A percentile compares a stretch with the other conserved stretches of the same genome.
Evolutionary conservation across 306 rosid species (phyloP).

Genomic region (Ormosia semicastrata): DNA sequence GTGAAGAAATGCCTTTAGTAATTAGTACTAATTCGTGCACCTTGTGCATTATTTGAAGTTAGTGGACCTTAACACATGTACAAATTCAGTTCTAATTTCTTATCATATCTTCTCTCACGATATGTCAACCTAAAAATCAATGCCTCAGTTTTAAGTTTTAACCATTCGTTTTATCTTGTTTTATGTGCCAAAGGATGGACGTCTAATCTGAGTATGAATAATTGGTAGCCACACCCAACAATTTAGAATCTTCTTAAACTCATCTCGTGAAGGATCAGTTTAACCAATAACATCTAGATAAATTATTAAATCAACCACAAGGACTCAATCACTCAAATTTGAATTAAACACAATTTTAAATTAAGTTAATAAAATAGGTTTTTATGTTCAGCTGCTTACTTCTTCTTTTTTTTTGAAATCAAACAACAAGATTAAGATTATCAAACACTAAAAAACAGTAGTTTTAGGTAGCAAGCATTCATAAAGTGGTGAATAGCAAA

Average conservation of each 20-base stretch:
- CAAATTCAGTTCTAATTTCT: neutral
- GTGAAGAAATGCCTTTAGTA: neutral
- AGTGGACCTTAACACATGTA: slow-evolving; percentile 10
- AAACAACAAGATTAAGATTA: neutral
- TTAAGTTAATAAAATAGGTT: neutral
- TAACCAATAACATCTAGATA: neutral
- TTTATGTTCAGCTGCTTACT: neutral
- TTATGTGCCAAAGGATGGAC: slow-evolving; percentile 1
- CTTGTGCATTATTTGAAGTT: slow-evolving; percentile 3
- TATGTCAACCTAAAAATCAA: neutral
- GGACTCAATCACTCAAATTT: neutral
- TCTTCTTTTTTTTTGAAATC: neutral
- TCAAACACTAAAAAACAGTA: neutral
- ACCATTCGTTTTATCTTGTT: slow-evolving; percentile 15
- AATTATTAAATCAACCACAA: neutral
- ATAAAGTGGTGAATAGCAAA: neutral
- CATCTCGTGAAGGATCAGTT: neutral
- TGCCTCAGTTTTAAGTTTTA: neutral
- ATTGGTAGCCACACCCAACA: neutral
- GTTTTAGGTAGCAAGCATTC: neutral
- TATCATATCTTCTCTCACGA: neutral
- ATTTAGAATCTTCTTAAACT: neutral
- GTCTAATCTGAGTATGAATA: neutral
- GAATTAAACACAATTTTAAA: slow-evolving; percentile 5
- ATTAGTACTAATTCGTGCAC: neutral